These are phyloP conservation scores for Talaromyces trachyspermus DNA, from an alignment of 495 filamentous ascomycete genomes.

Conservation along the genomic window DNA sequence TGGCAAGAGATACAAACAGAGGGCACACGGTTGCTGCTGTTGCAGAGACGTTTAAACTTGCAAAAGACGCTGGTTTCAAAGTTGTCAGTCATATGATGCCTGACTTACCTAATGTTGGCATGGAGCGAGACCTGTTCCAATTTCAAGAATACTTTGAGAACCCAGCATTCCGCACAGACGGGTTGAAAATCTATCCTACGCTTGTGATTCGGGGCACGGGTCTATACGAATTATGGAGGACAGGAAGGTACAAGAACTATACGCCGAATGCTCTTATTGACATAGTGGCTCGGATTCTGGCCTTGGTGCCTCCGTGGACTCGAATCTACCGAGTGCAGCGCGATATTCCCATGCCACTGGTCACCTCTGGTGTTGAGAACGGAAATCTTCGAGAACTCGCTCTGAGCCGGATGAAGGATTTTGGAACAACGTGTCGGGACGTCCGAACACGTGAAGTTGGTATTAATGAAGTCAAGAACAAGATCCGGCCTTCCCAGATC, in stretches of 20 bases:
- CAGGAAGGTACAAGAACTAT: conserved; percentile 95
- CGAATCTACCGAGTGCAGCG: conserved; percentile 97
- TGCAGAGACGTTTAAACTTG: conserved; percentile 85
- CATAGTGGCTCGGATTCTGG: conserved; percentile 88
- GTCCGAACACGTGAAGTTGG: conserved; percentile 97
- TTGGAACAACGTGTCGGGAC: conserved; percentile 93
- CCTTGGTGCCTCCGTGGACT: conserved; percentile 93
- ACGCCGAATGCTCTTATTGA: conserved; percentile 95
- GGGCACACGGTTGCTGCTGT: conserved; percentile 94
- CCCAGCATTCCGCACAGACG: conserved; percentile 93
- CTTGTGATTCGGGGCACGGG: conserved; percentile 96
- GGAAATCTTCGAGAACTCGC: conserved; percentile 93
- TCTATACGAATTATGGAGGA: conserved; percentile 95
- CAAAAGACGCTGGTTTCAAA: conserved; percentile 98
- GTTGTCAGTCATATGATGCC: conserved; percentile 99
- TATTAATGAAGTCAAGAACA: conserved; percentile 97
- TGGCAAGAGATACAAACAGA: conserved; percentile 95
- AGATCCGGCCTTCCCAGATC: conserved; percentile 91
- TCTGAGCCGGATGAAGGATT: conserved; percentile 94
- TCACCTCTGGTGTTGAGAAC: conserved; percentile 95
- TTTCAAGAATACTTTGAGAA: conserved; percentile 98
- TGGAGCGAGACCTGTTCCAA: conserved; percentile 94
- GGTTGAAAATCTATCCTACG: conserved; percentile 95
- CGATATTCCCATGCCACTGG: conserved; percentile 97
- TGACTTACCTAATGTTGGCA: conserved; percentile 93